Evolutionary conservation across 768 basidiomycete genomes (phyloP).

Genomic region (Auricularia sp.): DNA sequence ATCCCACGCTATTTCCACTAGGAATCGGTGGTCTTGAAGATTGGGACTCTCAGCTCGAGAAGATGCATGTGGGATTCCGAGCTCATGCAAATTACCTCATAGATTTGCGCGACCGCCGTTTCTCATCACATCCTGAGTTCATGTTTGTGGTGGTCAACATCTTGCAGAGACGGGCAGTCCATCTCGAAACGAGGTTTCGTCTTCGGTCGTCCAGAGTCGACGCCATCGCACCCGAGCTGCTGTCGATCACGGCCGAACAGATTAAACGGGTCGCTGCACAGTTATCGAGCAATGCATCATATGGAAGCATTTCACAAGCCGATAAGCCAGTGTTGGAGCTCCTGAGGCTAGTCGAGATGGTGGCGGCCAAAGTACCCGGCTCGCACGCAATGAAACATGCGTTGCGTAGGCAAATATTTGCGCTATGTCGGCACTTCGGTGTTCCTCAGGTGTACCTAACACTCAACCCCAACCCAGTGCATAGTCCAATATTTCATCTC

Average conservation of each 20-base stretch:
- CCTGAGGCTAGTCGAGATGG: slow-evolving; percentile 19
- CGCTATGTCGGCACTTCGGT: slow-evolving; percentile 21
- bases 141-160: slow-evolving; percentile 22
- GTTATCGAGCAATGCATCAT: slow-evolving; percentile 6
- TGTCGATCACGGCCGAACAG: slow-evolving; percentile 1
- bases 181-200: slow-evolving; percentile 17
- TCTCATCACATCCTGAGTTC: slow-evolving; percentile 17
- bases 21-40: slow-evolving; percentile 24
- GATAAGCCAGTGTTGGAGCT: slow-evolving; percentile 13
- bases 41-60: neutral
- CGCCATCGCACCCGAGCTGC: slow-evolving; percentile 8
- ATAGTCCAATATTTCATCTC: no score
- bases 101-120: slow-evolving; percentile 11
- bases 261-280: slow-evolving; percentile 4
- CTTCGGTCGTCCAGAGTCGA: slow-evolving; percentile 11
- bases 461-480: no score
- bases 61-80: slow-evolving; percentile 9
- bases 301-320: slow-evolving; percentile 10
- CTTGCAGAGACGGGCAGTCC: slow-evolving; percentile 14
- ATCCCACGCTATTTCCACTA: slow-evolving; percentile 22
- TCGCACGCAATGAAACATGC: slow-evolving; percentile 20
- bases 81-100: slow-evolving; percentile 17
- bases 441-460: slow-evolving; percentile 17
- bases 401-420: slow-evolving; percentile 15
- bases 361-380: slow-evolving; percentile 22